Percentiles rank a stretch among this genome's conserved stretches.
phyloP scores from a whole-genome alignment of 2,329 filamentous ascomycete genomes.

The Amylocarpus encephaloides region DNA sequence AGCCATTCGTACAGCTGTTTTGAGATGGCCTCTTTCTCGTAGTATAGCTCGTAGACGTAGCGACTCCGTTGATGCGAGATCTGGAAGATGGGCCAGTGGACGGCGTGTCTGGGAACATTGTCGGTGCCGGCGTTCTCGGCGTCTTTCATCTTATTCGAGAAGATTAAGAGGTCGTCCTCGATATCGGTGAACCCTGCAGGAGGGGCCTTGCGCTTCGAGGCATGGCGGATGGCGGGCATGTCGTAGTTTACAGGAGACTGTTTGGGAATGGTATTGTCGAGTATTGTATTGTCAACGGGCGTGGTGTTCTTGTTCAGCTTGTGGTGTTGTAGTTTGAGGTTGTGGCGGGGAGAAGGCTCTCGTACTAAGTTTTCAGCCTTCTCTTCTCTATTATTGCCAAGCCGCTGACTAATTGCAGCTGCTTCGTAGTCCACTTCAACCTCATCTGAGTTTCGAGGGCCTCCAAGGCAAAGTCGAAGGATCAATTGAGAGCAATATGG shows the following conservation, averaged over 20 bases:
- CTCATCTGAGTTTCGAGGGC: constrained; percentile 15
- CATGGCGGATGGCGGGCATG: constrained; percentile 74
- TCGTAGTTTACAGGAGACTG: constrained; percentile 2
- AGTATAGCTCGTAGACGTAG: constrained; percentile 97
- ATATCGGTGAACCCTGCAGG: constrained; percentile 84
- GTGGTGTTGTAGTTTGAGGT: not conserved
- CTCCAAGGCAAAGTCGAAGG: constrained; percentile 2
- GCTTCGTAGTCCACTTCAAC: constrained; percentile 6
- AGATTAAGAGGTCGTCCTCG: constrained; percentile 78
- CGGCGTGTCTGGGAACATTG: constrained; percentile 79
- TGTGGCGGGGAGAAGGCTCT: not conserved
- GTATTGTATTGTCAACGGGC: not conserved
- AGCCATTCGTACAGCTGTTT: constrained; percentile 92
- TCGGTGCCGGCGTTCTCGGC: constrained; percentile 83
- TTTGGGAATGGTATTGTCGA: not conserved
- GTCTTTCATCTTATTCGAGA: constrained; percentile 88
- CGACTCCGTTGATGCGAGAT: constrained; percentile 87
- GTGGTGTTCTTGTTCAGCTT: not conserved
- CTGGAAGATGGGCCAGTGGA: constrained; percentile 95
- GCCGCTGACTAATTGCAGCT: constrained; percentile 7
- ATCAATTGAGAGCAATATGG: constrained; percentile 44
- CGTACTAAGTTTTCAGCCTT: constrained; percentile 18
- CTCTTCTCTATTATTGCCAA: not conserved
- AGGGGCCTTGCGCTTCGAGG: constrained; percentile 72
- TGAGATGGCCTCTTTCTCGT: constrained; percentile 93